Base-by-base conservation (phyloP, 2,329 filamentous ascomycete genomes). In the Colletotrichum sp. region DNA sequence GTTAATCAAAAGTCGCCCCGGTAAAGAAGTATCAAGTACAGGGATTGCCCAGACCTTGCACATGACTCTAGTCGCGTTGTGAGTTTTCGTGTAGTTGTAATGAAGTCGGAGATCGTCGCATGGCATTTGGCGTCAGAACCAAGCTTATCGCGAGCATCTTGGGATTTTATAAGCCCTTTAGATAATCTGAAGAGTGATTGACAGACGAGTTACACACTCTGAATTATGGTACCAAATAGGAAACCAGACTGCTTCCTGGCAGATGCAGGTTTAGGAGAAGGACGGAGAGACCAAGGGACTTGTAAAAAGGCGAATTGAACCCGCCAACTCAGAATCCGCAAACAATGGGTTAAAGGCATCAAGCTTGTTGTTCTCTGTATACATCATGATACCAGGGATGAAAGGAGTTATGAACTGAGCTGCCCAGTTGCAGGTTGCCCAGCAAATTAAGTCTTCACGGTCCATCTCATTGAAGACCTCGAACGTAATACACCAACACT, bases 381-480 rank as follows among this genome's bases (percentile, higher is more conserved):
- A 22, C 11, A 48, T 22, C 44, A 48, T 13, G 11, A 13, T 22
- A 2, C 3, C 11, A 22, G n/a, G 4, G n/a, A 22, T 12, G 19
- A 22, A 13, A 22, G n/a, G 6, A 22, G 11, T 8, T 22, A 4
- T 22, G n/a, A 6, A 48, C 6, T 48, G 3, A 13, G 44, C 11
- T 22, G 11, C 2, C 5, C n/a, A 48, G 0, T 48, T 8, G 22
- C n/a, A 22, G 11, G n/a, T 13, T 1, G 44, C 44, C n/a, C n/a
- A 13, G n/a, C 6, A 22, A 13, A 13, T 22, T 4, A 6, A 52
- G 6, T 52, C n/a, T 52, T 5, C 3, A 13, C 6, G 4, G 19
- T 22, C n/a, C n/a, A n/a, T n/a, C n/a, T 52, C n/a, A 52, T 12
- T 7, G 12, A 52, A 22, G 19, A 5, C 44, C 3, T 52, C 44